Evolutionary conservation across 371 early-diverging fungal genomes (phyloP), one percentile per base, ranked within the genome.

Genomic region (Coemansia sp.): DNA sequence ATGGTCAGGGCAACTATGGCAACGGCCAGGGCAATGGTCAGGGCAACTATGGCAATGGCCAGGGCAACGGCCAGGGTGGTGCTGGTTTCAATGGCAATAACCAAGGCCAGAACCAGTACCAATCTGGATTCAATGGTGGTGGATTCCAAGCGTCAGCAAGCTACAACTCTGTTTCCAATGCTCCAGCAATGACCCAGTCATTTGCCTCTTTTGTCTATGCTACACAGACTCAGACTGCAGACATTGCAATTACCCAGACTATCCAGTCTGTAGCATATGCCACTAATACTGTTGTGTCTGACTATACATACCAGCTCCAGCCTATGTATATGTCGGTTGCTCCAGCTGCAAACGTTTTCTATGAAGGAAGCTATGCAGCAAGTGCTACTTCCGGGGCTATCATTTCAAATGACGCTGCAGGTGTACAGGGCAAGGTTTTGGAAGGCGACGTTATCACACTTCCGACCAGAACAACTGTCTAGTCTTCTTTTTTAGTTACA

Each of bases 261-360:
- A 55, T 55, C 18, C 55, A 55, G 5, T 29, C 55, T 14, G 55
- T 29, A 10, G 55, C 16, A 1, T 55, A 29, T 16, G 55, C 55
- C 2, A 55, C 55, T 2, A 55, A 4, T 31, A 55, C 55, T 26
- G 55, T 55, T 27, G 55, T 29, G 13, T 29, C 55, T 7, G 29
- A 55, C 55, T 55, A 29, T 18, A 29, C 31, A 6, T 29, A 55
- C n/a, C 4, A 55, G 22, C 26, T 26, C 24, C 26, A 22, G 22
- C 53, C 53, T 14, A 26, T 53, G 24, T 53, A 53, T 24, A 53
- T 27, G 14, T 53, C 53, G 3, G 53, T 53, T 53, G 53, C 53
- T 14, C 53, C 53, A 11, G 53, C 53, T 26, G 26, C 26, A 14
- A 21, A 53, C 7, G 5, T 13, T 5, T 14, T 53, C 22, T 53